Percentiles rank a stretch among this genome's conserved stretches.
phyloP scores from a whole-genome alignment of 768 basidiomycete species.

The Trametes cinnabarina region DNA sequence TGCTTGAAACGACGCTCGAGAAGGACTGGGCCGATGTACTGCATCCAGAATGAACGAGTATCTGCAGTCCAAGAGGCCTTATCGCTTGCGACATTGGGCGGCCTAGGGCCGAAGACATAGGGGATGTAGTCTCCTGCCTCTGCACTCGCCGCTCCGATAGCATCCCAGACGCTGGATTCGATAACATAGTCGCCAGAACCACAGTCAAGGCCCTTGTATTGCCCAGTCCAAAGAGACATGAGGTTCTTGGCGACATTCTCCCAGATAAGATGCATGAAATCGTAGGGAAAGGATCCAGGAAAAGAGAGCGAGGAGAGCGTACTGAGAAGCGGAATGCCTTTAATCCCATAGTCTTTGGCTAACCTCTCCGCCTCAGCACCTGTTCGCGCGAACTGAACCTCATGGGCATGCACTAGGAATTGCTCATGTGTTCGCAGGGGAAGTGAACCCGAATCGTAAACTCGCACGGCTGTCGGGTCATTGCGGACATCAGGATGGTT shows the following conservation, averaged over 20 bases:
- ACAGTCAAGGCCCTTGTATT: slow-evolving; percentile 39
- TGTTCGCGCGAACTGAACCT: slow-evolving; percentile 14
- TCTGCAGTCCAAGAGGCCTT: slow-evolving; percentile 35
- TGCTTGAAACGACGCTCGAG: slow-evolving; percentile 33
- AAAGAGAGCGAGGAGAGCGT: slow-evolving; percentile 35
- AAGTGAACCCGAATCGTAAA: slow-evolving; percentile 35
- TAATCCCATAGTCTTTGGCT: slow-evolving; percentile 22
- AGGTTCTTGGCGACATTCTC: slow-evolving; percentile 45
- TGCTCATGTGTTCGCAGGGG: slow-evolving; percentile 45
- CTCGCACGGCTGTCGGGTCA: slow-evolving; percentile 21
- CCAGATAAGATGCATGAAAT: slow-evolving; percentile 50
- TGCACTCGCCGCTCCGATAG: slow-evolving; percentile 35
- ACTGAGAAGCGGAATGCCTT: slow-evolving; percentile 31
- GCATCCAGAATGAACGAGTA: slow-evolving; percentile 39
- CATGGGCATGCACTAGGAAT: slow-evolving; percentile 34
- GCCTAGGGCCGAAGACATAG: slow-evolving; percentile 34
- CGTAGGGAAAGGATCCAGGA: slow-evolving; percentile 42
- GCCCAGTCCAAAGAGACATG: slow-evolving; percentile 39
- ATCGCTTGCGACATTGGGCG: slow-evolving; percentile 35
- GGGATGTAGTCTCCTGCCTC: slow-evolving; percentile 38
- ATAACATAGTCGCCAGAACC: slow-evolving; percentile 32
- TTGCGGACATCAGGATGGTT: slow-evolving; percentile 21
- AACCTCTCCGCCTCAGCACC: slow-evolving; percentile 7
- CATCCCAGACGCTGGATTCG: slow-evolving; percentile 37
- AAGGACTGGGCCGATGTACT: slow-evolving; percentile 39